Conservation (phyloP, 75 land plant genomes). For the Ceratopteris richardii region DNA sequence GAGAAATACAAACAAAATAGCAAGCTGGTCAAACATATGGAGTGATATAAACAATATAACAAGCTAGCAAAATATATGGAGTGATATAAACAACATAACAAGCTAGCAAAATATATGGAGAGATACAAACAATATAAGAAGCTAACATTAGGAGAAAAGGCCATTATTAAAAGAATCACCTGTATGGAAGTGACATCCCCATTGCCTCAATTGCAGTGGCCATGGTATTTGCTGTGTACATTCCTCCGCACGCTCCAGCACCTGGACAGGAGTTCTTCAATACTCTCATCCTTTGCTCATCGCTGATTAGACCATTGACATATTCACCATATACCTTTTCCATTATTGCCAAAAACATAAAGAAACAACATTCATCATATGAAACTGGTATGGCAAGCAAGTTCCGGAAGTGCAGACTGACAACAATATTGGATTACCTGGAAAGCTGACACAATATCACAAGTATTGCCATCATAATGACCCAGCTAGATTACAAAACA, state of each 20-base stretch:
- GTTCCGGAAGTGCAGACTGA: too few relatives aligned
- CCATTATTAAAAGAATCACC: constrained; percentile 48
- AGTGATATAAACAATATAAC: too few relatives aligned
- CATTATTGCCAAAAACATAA: not conserved
- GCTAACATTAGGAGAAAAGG: too few relatives aligned
- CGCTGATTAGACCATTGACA: constrained; percentile 74
- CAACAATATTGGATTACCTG: too few relatives aligned
- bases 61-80: too few relatives aligned
- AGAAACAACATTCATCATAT: not conserved
- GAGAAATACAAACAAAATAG: too few relatives aligned
- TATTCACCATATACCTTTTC: constrained; percentile 76
- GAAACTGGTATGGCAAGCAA: too few relatives aligned
- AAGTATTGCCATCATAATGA: constrained; percentile 55
- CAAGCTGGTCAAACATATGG: too few relatives aligned
- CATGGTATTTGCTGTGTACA: constrained; percentile 99
- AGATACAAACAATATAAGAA: too few relatives aligned
- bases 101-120: too few relatives aligned
- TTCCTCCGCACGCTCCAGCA: constrained; percentile 99
- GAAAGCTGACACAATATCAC: constrained; percentile 86
- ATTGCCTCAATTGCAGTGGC: constrained; percentile 94
- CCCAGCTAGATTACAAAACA: constrained; percentile 67
- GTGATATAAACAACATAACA: too few relatives aligned
- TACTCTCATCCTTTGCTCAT: constrained; percentile 72
- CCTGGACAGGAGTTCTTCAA: constrained; percentile 94
- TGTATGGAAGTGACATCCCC: constrained; percentile 97